phyloP scores from a whole-genome alignment of 139 green algal genomes.

The Zygnema circumcarinatum region DNA sequence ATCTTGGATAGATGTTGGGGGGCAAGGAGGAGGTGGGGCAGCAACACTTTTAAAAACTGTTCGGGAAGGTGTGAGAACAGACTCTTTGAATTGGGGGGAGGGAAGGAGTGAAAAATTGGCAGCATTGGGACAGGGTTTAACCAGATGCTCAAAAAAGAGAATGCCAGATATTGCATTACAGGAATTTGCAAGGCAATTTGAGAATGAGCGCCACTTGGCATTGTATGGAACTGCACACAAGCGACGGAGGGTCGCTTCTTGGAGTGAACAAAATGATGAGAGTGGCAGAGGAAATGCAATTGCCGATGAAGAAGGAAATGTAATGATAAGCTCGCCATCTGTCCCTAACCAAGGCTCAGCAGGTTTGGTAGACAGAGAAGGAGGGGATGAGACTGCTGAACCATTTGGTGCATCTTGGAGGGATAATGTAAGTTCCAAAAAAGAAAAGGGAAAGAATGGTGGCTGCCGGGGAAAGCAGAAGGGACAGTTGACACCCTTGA shows the following conservation, averaged over 20 bases:
- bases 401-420: no score
- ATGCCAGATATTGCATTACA: background rate
- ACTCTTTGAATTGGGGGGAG: no score
- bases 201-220: constrained; percentile 15
- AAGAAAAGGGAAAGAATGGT: no score
- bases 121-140: background rate
- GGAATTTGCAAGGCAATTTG: background rate
- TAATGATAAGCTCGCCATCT: background rate
- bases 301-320: background rate
- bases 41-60: background rate
- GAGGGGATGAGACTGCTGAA: no score
- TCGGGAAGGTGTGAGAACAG: background rate
- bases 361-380: no score
- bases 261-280: background rate
- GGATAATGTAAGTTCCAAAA: no score
- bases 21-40: background rate
- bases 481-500: background rate
- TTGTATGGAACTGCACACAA: background rate
- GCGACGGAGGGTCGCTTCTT: background rate
- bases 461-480: background rate
- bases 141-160: background rate
- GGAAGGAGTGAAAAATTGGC: background rate
- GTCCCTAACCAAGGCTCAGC: no score
- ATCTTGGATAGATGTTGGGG: background rate
- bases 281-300: background rate